A percentile compares a stretch with the other conserved stretches of the same genome.
Conservation (phyloP, 139 green algal species). For the Volvox reticuliferus region DNA sequence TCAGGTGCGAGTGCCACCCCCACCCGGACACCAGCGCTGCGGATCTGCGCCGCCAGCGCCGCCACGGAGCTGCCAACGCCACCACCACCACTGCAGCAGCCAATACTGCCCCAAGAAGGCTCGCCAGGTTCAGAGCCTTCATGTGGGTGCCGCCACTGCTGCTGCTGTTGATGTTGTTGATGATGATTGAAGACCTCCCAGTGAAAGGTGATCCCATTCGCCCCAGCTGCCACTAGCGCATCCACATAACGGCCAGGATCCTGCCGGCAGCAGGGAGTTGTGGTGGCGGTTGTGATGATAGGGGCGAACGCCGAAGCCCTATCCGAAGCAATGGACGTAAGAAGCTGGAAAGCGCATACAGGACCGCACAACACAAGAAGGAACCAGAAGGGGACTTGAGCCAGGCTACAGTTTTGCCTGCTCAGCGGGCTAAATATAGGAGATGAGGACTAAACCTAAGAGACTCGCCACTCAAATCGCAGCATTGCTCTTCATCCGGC, state of each 20-base stretch:
- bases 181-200: slow-evolving; percentile 39
- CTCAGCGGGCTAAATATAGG: too few relatives aligned
- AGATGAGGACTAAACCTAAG: too few relatives aligned
- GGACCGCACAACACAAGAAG: too few relatives aligned
- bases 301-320: background rate
- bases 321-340: too few relatives aligned
- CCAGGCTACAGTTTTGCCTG: too few relatives aligned
- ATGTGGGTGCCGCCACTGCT: background rate
- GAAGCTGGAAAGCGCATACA: background rate
- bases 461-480: too few relatives aligned
- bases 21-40: slow-evolving; percentile 72
- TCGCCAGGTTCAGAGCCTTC: background rate
- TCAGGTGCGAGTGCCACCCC: slow-evolving; percentile 84
- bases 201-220: slow-evolving; percentile 55
- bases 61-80: background rate
- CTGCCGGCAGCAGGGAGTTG: slow-evolving; percentile 11
- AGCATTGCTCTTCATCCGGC: too few relatives aligned
- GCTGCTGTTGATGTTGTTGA: background rate
- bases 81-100: background rate
- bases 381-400: too few relatives aligned
- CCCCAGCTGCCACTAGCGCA: slow-evolving; percentile 29
- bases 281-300: background rate
- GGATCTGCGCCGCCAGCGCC: slow-evolving; percentile 17
- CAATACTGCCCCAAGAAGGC: background rate
- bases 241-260: slow-evolving; percentile 44